Conservation (phyloP, 208 protist species). For the Crithidia fasciculata region DNA sequence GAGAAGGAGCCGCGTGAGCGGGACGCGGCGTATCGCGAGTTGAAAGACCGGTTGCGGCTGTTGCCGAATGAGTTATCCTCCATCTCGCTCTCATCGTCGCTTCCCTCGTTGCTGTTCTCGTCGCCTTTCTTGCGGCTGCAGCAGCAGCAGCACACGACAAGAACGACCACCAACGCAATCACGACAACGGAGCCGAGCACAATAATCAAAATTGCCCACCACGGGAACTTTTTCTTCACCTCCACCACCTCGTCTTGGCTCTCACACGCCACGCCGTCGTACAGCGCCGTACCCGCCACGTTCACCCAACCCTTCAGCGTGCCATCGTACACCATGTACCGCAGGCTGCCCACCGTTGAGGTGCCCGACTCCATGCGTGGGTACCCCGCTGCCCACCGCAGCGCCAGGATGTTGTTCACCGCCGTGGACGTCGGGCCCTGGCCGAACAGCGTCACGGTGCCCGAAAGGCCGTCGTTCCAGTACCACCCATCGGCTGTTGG, state of each 20-base stretch:
- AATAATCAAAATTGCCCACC: background rate
- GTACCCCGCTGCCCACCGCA: conserved; percentile 14
- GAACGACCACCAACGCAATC: background rate
- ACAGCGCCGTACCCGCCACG: conserved; percentile 3
- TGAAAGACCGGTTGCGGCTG: background rate
- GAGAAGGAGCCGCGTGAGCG: conserved; percentile 3
- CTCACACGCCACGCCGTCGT: conserved; percentile 22
- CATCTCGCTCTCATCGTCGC: background rate
- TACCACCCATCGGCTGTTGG: background rate
- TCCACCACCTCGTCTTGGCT: background rate
- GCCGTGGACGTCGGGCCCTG: background rate
- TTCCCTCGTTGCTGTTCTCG: background rate
- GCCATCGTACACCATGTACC: conserved; percentile 21
- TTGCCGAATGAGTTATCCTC: background rate
- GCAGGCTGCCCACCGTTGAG: background rate
- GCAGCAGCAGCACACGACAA: conserved; percentile 6
- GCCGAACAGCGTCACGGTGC: conserved; percentile 1
- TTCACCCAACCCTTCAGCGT: conserved; percentile 12
- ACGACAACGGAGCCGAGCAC: background rate
- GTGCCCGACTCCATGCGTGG: conserved; percentile 1
- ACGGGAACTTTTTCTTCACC: conserved; percentile 3
- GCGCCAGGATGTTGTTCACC: background rate
- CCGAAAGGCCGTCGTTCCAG: conserved; percentile 2
- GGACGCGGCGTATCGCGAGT: background rate
- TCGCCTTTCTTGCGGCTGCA: background rate